Base-by-base conservation (phyloP, 352 stramenopile species). In the Blastocystis sp. region DNA sequence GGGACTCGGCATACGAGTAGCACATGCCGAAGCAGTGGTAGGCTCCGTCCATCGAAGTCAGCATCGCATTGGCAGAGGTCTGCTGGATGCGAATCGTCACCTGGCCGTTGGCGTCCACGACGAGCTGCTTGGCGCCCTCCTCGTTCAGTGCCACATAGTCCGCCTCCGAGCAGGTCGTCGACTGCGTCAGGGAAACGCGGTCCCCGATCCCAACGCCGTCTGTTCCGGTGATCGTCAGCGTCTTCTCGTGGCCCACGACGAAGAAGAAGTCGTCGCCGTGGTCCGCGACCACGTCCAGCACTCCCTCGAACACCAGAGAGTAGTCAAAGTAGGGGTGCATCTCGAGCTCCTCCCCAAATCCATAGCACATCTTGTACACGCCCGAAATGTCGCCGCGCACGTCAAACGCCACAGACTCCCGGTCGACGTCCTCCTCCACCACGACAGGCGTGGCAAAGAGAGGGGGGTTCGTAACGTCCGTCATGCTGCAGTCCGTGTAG, bases 291-390 rank as follows among this genome's bases (percentile, higher is more conserved):
- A 85, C 43, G 24, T 68, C 56, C 20, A 47, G 13, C 50, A 85
- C 47, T 43, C 73, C 73, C 45, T 66, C 53, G 73, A 85, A 85
- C 73, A 85, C 73, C 34, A 85, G 47, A 34, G 50, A 50, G 20
- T 65, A 24, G 3, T 47, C 50, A 53, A 68, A 68, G 73, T 85
- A 85, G 39, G 53, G 73, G 20, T 54, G 13, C 24, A 85, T 43
- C 34, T 55, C 20, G 0, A n/a, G 30, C 34, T 85, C 54, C 2
- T 3, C 20, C 7, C 55, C 20, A 26, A 65, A 85, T 20, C 53
- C 73, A 26, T 85, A 85, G 50, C 73, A 85, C 50, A 85, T 47
- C 50, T 85, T 85, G 73, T 85, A 85, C n/a, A 43, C 26, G 6
- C 73, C 47, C 1, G 50, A 63, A 24, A 47, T 24, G 13, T 34